These are phyloP conservation scores for Hebeloma cylindrosporum DNA, from an alignment of 768 basidiomycete species.

Conservation along the genomic window DNA sequence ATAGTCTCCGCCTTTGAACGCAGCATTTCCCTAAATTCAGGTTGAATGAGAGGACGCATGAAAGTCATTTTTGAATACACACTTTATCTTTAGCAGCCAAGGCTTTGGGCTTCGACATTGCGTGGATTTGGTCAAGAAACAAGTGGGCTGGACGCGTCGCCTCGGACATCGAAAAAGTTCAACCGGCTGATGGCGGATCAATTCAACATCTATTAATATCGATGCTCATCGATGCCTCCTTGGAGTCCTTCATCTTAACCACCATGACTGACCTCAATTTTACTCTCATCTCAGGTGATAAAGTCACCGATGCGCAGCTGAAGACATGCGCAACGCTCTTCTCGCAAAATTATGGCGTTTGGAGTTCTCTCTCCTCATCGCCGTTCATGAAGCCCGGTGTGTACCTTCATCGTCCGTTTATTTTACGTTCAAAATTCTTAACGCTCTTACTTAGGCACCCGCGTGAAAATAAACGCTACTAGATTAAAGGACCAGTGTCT, in stretches of 20 bases:
- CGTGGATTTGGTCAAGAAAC: too few relatives aligned
- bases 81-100: conserved; percentile 41
- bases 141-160: too few relatives aligned
- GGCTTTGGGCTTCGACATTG: conserved; percentile 26
- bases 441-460: conserved; percentile 9
- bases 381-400: background rate
- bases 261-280: too few relatives aligned
- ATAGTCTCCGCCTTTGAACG: conserved; percentile 83
- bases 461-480: conserved; percentile 8
- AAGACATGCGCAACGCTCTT: conserved; percentile 28
- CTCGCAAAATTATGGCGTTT: conserved; percentile 30
- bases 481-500: conserved; percentile 8
- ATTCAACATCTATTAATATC: too few relatives aligned
- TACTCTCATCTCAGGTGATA: too few relatives aligned
- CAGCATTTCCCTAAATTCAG: conserved; percentile 69
- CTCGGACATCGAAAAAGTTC: too few relatives aligned
- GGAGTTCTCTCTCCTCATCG: conserved; percentile 16
- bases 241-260: too few relatives aligned
- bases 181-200: too few relatives aligned
- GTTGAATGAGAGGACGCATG: background rate
- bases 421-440: background rate
- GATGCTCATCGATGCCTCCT: too few relatives aligned
- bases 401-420: background rate
- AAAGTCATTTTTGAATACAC: background rate
- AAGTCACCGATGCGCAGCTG: conserved; percentile 9